Conservation (phyloP, 2,329 filamentous ascomycete species). For the Stenocarpella maydis region DNA sequence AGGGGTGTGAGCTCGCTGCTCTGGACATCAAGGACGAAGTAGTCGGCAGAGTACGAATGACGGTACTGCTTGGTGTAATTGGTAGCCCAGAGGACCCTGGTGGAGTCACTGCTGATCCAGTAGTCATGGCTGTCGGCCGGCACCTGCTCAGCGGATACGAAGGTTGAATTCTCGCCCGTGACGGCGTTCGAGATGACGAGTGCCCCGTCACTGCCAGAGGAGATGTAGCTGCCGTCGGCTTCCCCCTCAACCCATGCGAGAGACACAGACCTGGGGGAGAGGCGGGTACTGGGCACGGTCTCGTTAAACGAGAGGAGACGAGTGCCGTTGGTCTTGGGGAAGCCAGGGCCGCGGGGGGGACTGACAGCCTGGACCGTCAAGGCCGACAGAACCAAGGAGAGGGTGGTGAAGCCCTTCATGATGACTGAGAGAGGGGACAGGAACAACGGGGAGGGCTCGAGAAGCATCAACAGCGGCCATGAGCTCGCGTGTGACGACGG, state of each 20-base stretch:
- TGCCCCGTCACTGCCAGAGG: background rate
- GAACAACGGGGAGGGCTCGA: background rate
- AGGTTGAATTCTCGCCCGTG: constrained; percentile 62
- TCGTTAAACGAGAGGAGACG: constrained; percentile 19
- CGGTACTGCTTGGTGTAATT: constrained; percentile 76
- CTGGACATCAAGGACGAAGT: constrained; percentile 69
- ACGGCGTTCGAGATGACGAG: constrained; percentile 41
- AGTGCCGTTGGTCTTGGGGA: constrained; percentile 16
- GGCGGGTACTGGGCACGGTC: constrained; percentile 7
- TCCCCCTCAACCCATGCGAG: constrained; percentile 7
- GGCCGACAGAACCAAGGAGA: background rate
- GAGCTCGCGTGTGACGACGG: background rate
- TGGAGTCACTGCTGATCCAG: constrained; percentile 67
- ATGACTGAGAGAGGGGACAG: background rate
- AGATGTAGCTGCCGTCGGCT: constrained; percentile 11
- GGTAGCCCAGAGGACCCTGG: constrained; percentile 66
- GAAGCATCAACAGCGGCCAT: background rate
- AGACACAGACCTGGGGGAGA: background rate
- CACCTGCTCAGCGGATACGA: constrained; percentile 65
- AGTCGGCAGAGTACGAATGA: constrained; percentile 73
- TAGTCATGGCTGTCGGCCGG: constrained; percentile 64
- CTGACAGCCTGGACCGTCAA: background rate
- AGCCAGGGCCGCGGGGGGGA: background rate
- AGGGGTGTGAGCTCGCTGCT: constrained; percentile 63
- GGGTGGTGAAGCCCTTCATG: constrained; percentile 10